Evolutionary conservation across 2,329 filamentous ascomycete species (phyloP), one percentile per base, ranked within the genome.

Genomic region (Thermothelomyces thermophilus): DNA sequence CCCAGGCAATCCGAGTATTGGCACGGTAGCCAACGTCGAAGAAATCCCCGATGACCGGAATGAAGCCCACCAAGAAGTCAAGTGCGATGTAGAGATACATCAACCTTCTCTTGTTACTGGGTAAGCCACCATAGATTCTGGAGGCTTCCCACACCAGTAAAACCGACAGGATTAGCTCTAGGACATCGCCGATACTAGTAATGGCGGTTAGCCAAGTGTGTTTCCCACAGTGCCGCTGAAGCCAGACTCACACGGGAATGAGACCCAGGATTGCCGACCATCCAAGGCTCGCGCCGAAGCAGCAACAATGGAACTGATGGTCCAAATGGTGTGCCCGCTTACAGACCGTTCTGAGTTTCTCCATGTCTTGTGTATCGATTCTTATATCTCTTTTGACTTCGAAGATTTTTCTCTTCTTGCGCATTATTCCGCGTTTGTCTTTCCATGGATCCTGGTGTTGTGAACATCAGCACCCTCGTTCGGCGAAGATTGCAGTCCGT

Each of bases 261-360:
- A 97, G 64, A 13, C 84, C 93, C 60, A 97, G 87, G 51, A 95
- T 79, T 60, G 84, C 86, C 45, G 87, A 82, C 89, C 90, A 96
- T 48, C 93, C 93, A 63, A 97, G 90, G 51, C 84, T 80, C 52
- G 95, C 77, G 37, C 90, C 89, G 56, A 86, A 80, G 63, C 88
- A 80, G 62, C 80, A 90, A 72, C 91, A 94, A 5, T 95, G 78
- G 48, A 79, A 80, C 13, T 52, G 41, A 73, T 89, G 86, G 67
- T 97, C 93, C 22, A 96, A 79, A 33, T 82, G 78, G 69, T 95
- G 95, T 30, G 93, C 90, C 51, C 86, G 79, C 60, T 85, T 80
- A 68, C 95, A 91, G 60, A 95, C 88, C 60, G 85, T 86, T 60
- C 86, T 94, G 56, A 97, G 81, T 58, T 96, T 75, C 56, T 85